A percentile compares a stretch with the other conserved stretches of the same genome.
phyloP scores from a whole-genome alignment of 73 alveolate species.

The Uronychia binucleata region DNA sequence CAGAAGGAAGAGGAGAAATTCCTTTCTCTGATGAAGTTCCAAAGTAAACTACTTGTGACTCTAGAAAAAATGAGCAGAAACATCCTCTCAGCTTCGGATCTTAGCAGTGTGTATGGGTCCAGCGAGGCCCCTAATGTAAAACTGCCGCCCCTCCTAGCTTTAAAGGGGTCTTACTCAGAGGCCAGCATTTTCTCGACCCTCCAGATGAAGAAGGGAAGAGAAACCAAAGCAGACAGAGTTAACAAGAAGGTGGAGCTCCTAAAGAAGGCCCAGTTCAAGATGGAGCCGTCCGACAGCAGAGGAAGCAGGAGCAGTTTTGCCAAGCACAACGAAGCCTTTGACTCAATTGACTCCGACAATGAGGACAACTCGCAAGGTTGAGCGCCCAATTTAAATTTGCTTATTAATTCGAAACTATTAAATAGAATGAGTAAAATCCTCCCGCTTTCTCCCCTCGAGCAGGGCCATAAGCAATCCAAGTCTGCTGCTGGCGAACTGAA shows the following conservation, averaged over 20 bases:
- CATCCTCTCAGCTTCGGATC: not conserved
- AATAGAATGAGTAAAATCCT: no score
- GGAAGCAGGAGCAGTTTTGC: not conserved
- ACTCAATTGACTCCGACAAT: not conserved
- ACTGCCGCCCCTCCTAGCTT: constrained; percentile 32
- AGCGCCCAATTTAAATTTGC: no score
- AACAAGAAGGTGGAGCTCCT: not conserved
- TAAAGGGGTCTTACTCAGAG: not conserved
- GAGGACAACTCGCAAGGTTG: no score
- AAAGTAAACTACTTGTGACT: not conserved
- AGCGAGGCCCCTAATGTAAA: not conserved
- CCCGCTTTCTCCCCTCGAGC: no score
- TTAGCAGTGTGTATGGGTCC: not conserved
- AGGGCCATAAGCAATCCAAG: no score
- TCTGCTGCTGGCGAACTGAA: no score
- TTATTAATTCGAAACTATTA: no score
- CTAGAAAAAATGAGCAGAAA: not conserved
- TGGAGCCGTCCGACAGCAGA: not conserved
- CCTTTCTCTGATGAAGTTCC: constrained; percentile 22
- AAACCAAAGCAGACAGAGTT: not conserved
- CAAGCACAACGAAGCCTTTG: not conserved
- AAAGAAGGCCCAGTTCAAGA: not conserved
- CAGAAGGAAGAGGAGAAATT: constrained; percentile 55
- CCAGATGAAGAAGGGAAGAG: not conserved
- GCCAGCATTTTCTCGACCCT: not conserved